These are phyloP conservation scores for Linnemannia zychae DNA, from an alignment of 192 early-diverging fungal genomes.

Conservation along the genomic window DNA sequence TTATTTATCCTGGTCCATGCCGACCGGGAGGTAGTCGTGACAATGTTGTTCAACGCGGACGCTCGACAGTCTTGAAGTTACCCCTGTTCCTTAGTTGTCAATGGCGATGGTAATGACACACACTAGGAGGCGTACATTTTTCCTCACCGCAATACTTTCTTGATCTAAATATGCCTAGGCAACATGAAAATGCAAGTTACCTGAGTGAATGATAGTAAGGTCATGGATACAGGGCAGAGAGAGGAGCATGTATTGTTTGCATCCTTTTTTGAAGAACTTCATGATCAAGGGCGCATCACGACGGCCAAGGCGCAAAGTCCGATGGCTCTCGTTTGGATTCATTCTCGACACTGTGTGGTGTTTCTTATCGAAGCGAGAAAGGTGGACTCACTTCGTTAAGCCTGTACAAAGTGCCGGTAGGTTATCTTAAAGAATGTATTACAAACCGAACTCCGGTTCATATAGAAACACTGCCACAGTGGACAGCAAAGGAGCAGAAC, in stretches of 20 bases:
- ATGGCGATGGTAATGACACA: neutral
- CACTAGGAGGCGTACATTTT: neutral
- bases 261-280: neutral
- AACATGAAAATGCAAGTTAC: neutral
- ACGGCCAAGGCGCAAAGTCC: neutral
- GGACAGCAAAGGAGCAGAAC: too few relatives aligned
- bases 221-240: neutral
- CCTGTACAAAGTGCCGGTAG: too few relatives aligned
- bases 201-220: neutral
- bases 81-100: neutral
- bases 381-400: too few relatives aligned
- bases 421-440: too few relatives aligned
- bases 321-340: neutral
- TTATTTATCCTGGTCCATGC: conserved; percentile 14
- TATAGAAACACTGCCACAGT: too few relatives aligned
- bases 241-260: neutral
- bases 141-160: neutral
- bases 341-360: conserved; percentile 9
- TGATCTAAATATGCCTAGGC: neutral
- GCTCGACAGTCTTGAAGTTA: conserved; percentile 9
- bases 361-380: too few relatives aligned
- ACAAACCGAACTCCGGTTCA: too few relatives aligned
- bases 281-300: neutral
- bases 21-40: conserved; percentile 8
- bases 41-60: conserved; percentile 13